phyloP scores from a whole-genome alignment of 2,329 filamentous ascomycete genomes.

The Aspergillus vadensis region DNA sequence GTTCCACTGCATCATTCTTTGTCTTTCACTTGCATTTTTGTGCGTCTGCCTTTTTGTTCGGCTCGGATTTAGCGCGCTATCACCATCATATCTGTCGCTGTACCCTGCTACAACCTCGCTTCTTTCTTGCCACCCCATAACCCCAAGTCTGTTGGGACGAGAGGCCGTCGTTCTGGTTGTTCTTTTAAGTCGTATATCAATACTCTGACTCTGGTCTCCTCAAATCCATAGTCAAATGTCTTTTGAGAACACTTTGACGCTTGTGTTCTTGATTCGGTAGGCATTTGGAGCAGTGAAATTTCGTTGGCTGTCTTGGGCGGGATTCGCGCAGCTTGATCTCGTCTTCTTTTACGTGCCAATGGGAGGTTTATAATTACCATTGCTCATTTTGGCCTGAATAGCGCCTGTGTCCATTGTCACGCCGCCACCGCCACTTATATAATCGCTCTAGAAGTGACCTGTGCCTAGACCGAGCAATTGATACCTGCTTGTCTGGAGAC shows the following conservation, averaged over 20 bases:
- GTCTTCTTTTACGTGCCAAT: neutral
- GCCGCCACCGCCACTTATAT: neutral
- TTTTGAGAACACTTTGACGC: neutral
- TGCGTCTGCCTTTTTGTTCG: slow-evolving; percentile 17
- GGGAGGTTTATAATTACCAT: neutral
- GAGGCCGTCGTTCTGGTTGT: slow-evolving; percentile 1
- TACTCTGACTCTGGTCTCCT: neutral
- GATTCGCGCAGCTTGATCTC: neutral
- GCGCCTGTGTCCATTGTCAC: neutral
- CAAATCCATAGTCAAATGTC: neutral
- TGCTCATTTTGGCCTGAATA: neutral
- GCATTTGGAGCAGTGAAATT: neutral
- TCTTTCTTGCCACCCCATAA: slow-evolving; percentile 2
- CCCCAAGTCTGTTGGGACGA: neutral
- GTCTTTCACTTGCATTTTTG: slow-evolving; percentile 18
- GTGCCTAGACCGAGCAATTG: neutral
- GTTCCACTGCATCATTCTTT: slow-evolving; percentile 21
- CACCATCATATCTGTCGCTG: slow-evolving; percentile 14
- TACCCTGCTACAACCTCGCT: neutral
- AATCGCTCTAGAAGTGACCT: neutral
- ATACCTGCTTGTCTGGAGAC: neutral
- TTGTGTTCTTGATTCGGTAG: slow-evolving; percentile 2
- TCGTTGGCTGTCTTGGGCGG: neutral
- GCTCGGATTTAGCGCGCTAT: slow-evolving; percentile 21
- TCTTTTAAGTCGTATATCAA: neutral